These are phyloP conservation scores for Buddleja alternifolia DNA, from an alignment of 257 asterid species.

Conservation along the genomic window DNA sequence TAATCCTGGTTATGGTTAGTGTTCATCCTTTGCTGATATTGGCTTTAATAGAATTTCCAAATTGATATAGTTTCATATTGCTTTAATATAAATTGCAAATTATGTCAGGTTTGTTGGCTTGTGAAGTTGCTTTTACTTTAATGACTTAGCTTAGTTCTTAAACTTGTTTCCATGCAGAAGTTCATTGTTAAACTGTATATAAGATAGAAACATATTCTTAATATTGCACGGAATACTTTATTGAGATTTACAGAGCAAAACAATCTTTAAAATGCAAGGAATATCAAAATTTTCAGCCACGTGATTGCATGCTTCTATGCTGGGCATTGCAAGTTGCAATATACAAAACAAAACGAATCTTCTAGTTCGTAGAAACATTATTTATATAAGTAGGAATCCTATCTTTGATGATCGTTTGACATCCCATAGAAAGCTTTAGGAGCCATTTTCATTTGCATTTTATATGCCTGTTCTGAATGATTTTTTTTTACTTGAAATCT, in stretches of 20 bases:
- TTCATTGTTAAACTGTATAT: not conserved
- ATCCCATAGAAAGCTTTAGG: not conserved
- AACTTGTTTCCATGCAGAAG: not conserved
- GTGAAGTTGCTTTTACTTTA: conserved; percentile 10
- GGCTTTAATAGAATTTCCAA: not conserved
- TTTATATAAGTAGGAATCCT: not conserved
- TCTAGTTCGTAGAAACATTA: not conserved
- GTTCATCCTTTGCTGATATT: conserved; percentile 15
- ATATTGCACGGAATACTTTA: conserved; percentile 5
- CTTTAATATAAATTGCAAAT: not conserved
- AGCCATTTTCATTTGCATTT: no score
- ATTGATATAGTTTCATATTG: not conserved
- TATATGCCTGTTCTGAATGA: no score
- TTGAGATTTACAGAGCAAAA: not conserved
- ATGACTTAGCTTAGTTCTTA: conserved; percentile 1
- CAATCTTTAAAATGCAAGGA: not conserved
- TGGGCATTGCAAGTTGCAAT: not conserved
- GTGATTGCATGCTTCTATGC: conserved; percentile 1
- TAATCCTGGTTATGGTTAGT: conserved; percentile 88
- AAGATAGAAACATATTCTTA: conserved; percentile 1
- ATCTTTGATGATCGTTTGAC: not conserved
- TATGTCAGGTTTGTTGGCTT: conserved; percentile 9
- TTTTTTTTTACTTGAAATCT: no score
- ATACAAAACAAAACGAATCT: not conserved
- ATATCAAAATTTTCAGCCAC: not conserved